Percentiles rank a stretch among this genome's conserved stretches.
Conservation (phyloP, 2,329 filamentous ascomycete genomes). For the Camillea tinctor region DNA sequence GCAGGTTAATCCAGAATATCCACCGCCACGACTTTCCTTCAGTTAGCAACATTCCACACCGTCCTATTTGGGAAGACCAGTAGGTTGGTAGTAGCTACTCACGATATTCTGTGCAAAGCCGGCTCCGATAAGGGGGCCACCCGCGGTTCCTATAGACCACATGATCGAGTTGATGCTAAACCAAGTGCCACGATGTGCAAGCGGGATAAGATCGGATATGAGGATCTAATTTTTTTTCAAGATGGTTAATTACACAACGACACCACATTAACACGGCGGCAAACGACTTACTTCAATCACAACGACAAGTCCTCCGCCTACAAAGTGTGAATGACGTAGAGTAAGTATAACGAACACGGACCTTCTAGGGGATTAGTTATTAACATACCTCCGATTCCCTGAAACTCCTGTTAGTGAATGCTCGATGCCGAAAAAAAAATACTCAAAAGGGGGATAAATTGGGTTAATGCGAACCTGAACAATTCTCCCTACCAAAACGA, state of each 20-base stretch:
- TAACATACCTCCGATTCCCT: constrained; percentile 10
- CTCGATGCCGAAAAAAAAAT: not conserved
- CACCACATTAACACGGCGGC: not conserved
- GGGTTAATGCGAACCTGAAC: constrained; percentile 42
- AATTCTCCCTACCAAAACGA: constrained; percentile 42
- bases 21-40: constrained; percentile 50
- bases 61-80: too few species aligned
- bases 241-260: not conserved
- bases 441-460: not conserved
- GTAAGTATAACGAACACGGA: not conserved
- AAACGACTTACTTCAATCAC: constrained; percentile 34
- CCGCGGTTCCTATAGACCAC: constrained; percentile 52
- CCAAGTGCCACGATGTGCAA: constrained; percentile 35
- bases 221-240: constrained; percentile 17
- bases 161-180: constrained; percentile 27
- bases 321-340: not conserved
- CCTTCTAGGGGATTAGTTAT: not conserved
- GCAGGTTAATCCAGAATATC: constrained; percentile 66
- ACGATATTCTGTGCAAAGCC: constrained; percentile 49
- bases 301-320: constrained; percentile 43
- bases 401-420: not conserved
- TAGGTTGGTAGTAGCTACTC: not conserved
- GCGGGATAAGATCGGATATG: constrained; percentile 38
- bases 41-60: not conserved
- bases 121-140: constrained; percentile 52